These are phyloP conservation scores for Entelexis sorbosivorans DNA, from an alignment of 1,139 yeast genomes.

Conservation along the genomic window DNA sequence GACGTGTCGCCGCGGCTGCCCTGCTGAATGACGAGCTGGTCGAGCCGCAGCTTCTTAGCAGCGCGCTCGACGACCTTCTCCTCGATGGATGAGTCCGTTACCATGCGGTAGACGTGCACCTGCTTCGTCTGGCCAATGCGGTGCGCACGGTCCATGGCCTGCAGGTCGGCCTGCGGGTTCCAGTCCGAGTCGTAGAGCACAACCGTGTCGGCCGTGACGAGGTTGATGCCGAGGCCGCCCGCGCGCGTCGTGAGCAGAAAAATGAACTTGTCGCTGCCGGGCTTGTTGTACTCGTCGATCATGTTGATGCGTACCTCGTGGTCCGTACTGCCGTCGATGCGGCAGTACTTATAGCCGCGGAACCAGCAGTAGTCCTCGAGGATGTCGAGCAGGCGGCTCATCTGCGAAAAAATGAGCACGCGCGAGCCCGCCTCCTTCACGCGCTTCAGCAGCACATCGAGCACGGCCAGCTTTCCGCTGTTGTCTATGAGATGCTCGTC, in stretches of 20 bases:
- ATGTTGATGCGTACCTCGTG: constrained; percentile 91
- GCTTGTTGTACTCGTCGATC: constrained; percentile 82
- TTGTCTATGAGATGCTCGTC: constrained; percentile 87
- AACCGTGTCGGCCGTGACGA: constrained; percentile 87
- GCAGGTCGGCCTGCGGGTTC: constrained; percentile 98
- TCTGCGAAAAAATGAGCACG: constrained; percentile 86
- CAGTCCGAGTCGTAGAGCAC: constrained; percentile 89
- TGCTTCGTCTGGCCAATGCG: constrained; percentile 96
- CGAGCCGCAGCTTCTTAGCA: constrained; percentile 83
- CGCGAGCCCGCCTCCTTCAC: constrained; percentile 72
- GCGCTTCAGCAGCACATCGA: constrained; percentile 72
- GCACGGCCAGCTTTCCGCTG: constrained; percentile 79
- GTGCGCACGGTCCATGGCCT: constrained; percentile 98
- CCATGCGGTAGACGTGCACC: constrained; percentile 82
- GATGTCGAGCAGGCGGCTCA: constrained; percentile 86
- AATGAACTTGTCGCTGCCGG: constrained; percentile 71
- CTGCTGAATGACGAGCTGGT: constrained; percentile 92
- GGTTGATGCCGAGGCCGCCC: constrained; percentile 92
- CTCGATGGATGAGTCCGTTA: constrained; percentile 91
- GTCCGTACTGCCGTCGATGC: constrained; percentile 91
- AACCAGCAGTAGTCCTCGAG: constrained; percentile 86
- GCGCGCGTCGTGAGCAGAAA: constrained; percentile 91
- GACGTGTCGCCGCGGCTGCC: constrained; percentile 41
- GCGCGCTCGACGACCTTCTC: constrained; percentile 94
- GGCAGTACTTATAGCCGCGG: constrained; percentile 74